phyloP scores from a whole-genome alignment of 140 eudicot genomes.

The Anethum foeniculum region DNA sequence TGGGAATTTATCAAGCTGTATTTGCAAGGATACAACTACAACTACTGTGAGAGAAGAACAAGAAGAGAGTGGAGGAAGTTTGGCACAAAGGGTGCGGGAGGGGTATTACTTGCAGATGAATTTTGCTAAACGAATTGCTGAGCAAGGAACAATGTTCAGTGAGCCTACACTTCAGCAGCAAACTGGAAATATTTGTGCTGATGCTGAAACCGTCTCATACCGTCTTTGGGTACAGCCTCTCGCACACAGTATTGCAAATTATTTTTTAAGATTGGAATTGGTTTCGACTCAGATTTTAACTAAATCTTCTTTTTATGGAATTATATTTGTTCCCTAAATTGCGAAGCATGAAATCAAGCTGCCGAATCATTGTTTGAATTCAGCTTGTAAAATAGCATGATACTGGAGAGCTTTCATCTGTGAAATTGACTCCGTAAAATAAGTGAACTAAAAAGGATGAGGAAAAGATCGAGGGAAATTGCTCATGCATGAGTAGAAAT shows the following conservation, averaged over 20 bases:
- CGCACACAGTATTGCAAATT: not conserved
- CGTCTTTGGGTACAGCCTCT: constrained; percentile 66
- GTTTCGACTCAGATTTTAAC: not conserved
- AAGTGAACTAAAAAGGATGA: not conserved
- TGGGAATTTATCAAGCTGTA: constrained; percentile 38
- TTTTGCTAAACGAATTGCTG: constrained; percentile 49
- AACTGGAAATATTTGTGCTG: constrained; percentile 36
- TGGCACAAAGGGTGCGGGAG: constrained; percentile 43
- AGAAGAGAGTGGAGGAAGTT: constrained; percentile 23
- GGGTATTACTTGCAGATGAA: constrained; percentile 60
- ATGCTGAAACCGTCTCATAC: constrained; percentile 67
- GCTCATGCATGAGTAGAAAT: not conserved
- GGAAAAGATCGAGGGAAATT: not conserved
- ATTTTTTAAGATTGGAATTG: not conserved
- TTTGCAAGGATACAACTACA: constrained; percentile 31
- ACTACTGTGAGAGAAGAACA: constrained; percentile 23
- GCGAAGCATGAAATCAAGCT: not conserved
- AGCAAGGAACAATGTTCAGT: constrained; percentile 42
- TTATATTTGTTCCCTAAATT: not conserved
- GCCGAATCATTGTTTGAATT: not conserved
- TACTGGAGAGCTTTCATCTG: not conserved
- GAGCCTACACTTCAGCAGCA: constrained; percentile 41
- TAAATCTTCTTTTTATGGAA: not conserved
- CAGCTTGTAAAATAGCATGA: not conserved
- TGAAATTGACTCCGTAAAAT: not conserved